Conservation (phyloP, 805 yeast species). For the Cyberlindnera galapagoensis region DNA sequence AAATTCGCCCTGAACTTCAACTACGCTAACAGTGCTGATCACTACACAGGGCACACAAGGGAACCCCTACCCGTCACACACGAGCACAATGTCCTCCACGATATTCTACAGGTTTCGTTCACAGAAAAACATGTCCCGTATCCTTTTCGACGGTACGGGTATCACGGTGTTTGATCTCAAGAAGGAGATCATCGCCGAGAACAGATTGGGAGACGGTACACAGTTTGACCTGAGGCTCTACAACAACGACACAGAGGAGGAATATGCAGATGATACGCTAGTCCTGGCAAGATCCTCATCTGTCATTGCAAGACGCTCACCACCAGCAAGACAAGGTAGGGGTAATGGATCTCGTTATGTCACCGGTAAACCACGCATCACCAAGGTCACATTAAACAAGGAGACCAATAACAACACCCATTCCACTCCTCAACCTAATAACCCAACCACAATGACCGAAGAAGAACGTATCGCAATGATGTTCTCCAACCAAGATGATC, state of each 20-base stretch:
- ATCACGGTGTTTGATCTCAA: conserved; percentile 91
- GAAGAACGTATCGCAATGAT: conserved; percentile 84
- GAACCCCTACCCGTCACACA: background rate
- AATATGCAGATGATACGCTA: conserved; percentile 80
- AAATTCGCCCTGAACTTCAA: too few species aligned
- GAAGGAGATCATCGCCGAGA: conserved; percentile 78
- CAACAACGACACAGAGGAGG: conserved; percentile 66
- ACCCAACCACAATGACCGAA: conserved; percentile 40
- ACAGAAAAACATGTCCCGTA: conserved; percentile 70
- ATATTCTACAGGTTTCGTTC: conserved; percentile 84
- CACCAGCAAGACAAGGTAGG: conserved; percentile 41
- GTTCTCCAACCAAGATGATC: conserved; percentile 90
- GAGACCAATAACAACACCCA: conserved; percentile 8
- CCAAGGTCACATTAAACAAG: conserved; percentile 24
- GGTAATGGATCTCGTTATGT: conserved; percentile 65
- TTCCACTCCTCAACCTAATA: conserved; percentile 4
- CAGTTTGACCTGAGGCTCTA: conserved; percentile 75
- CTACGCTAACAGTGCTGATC: too few species aligned
- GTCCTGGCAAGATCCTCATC: conserved; percentile 88
- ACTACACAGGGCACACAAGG: conserved; percentile 1
- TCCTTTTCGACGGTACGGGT: conserved; percentile 94
- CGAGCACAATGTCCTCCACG: conserved; percentile 63
- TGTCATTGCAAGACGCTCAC: conserved; percentile 74
- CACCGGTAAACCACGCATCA: conserved; percentile 60
- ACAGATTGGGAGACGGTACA: conserved; percentile 74